These are phyloP conservation scores for Pyronema domesticum DNA, from an alignment of 495 filamentous ascomycete species.

Conservation along the genomic window DNA sequence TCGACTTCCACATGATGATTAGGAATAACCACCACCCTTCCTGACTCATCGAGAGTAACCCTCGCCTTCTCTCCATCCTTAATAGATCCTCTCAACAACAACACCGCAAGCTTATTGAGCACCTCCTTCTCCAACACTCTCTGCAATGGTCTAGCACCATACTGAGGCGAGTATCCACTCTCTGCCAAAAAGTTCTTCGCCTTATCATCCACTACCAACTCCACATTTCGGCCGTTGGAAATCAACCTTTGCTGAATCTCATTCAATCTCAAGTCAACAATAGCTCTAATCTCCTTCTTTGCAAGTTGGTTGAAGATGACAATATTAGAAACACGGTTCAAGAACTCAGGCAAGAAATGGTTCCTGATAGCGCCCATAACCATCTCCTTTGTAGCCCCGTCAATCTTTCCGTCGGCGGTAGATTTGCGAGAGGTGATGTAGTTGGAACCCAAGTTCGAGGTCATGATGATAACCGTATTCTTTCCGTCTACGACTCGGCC, in stretches of 20 bases:
- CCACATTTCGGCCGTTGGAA: slow-evolving; percentile 64
- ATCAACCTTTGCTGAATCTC: slow-evolving; percentile 83
- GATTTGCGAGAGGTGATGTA: slow-evolving; percentile 46
- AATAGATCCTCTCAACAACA: slow-evolving; percentile 71
- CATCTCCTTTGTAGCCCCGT: slow-evolving; percentile 66
- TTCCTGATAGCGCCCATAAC: slow-evolving; percentile 76
- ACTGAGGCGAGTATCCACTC: slow-evolving; percentile 81
- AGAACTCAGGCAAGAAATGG: slow-evolving; percentile 95
- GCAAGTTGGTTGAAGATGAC: slow-evolving; percentile 98
- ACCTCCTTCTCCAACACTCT: slow-evolving; percentile 92
- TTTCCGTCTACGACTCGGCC: slow-evolving; percentile 82
- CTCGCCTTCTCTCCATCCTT: slow-evolving; percentile 66
- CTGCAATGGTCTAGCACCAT: slow-evolving; percentile 74
- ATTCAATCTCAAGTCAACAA: slow-evolving; percentile 73
- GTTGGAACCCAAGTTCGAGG: slow-evolving; percentile 88
- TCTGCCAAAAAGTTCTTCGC: slow-evolving; percentile 80
- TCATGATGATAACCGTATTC: slow-evolving; percentile 99
- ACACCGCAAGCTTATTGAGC: slow-evolving; percentile 74
- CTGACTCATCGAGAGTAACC: slow-evolving; percentile 48
- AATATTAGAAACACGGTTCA: slow-evolving; percentile 85
- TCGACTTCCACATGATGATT: slow-evolving; percentile 54
- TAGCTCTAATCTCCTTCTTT: slow-evolving; percentile 71
- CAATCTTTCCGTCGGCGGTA: slow-evolving; percentile 45
- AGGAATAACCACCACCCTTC: slow-evolving; percentile 58
- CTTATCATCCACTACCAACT: slow-evolving; percentile 54